Base-by-base conservation (phyloP, 345 rosid genomes). In the Arabidopsis suecica region DNA sequence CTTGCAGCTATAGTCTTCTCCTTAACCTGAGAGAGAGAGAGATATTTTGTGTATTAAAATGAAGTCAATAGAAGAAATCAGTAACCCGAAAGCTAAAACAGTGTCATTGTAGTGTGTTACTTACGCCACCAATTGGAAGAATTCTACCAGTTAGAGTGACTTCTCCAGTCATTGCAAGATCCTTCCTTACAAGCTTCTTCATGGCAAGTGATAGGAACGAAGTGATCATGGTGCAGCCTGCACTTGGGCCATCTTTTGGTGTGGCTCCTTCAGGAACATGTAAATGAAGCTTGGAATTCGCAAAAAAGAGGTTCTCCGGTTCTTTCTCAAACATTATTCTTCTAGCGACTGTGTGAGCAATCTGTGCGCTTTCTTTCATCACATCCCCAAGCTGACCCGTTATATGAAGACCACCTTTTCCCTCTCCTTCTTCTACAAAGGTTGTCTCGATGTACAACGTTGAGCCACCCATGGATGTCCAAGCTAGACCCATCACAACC, bases 391-490 rank as follows among this genome's bases (percentile, higher is more conserved):
- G 92, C 72, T 88, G 96, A 45, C 97, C 98, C 0, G 96, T 94
- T 36, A 86, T 61, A 38, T 81, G 74, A 40, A 94, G 91, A 33
- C 85, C 82, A 5, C 96, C 97, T 82, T 85, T 89, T 42, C 87
- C 90, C 41, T 90, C 89, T 38, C 78, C 87, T 84, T 89, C 89
- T 72, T 94, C 95, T 13, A 94, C 76, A 66, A 70, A 79, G 16
- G 86, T 82, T 71, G 96, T 89, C 83, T 94, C 97, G 63, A 94
- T 84, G 79, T 94, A 94, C 79, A 91, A 71, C 10, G 96, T 91
- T 62, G 96, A 89, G 20, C 98, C 98, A 58, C 97, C 98, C 98
- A 93, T 89, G 28, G 97, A 86, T 47, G 98, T 93, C 93, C 98
- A 93, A 58, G 96, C 98, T 68, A 93, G 96, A 61, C 98, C 97